These are phyloP conservation scores for Cylindrodendrum hubeiense DNA, from an alignment of 2,329 filamentous ascomycete genomes.

Conservation along the genomic window DNA sequence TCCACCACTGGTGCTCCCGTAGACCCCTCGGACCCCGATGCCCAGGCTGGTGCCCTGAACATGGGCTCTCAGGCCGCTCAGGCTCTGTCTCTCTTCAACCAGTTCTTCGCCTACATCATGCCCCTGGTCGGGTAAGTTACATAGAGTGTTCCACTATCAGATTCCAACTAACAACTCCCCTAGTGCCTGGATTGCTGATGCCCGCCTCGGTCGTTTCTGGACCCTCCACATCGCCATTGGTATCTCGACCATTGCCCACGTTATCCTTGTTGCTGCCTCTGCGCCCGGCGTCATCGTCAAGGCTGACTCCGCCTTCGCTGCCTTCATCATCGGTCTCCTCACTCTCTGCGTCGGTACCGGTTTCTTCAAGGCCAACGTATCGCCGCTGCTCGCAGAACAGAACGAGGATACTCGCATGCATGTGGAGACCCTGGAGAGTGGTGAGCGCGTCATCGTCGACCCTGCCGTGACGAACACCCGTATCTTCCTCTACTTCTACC, in stretches of 20 bases:
- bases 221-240: constrained; percentile 78
- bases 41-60: constrained; percentile 64
- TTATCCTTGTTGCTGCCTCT: constrained; percentile 74
- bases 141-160: constrained; percentile 32
- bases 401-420: constrained; percentile 70
- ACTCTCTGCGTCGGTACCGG: constrained; percentile 74
- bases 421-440: constrained; percentile 64
- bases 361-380: constrained; percentile 86
- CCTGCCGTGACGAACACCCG: constrained; percentile 76
- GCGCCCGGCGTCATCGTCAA: constrained; percentile 72
- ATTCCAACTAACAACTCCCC: constrained; percentile 10
- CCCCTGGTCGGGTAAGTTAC: constrained; percentile 65
- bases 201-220: constrained; percentile 78
- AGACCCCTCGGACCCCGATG: constrained; percentile 38
- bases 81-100: constrained; percentile 65
- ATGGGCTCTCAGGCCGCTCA: constrained; percentile 69
- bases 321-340: constrained; percentile 75
- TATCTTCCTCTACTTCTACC: constrained; percentile 74
- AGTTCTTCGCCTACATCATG: constrained; percentile 73
- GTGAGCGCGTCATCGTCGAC: constrained; percentile 78
- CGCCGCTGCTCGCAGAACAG: constrained; percentile 78
- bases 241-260: constrained; percentile 74
- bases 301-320: constrained; percentile 69
- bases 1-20: constrained; percentile 66
- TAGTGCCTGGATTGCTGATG: constrained; percentile 72